phyloP scores from a whole-genome alignment of 2,329 filamentous ascomycete species.

The Alternaria dauci region DNA sequence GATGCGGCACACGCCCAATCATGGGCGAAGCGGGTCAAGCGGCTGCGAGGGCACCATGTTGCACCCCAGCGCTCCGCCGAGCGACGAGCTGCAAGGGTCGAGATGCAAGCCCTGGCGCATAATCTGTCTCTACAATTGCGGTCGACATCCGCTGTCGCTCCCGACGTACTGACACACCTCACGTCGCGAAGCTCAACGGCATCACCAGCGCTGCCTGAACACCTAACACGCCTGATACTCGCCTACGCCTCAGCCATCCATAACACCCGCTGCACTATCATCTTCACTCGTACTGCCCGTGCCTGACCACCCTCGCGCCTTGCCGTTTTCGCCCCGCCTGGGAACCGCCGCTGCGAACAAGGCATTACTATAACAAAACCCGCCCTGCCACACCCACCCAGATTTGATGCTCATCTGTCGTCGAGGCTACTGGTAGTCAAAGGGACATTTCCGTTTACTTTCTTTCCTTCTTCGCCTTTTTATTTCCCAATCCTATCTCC shows the following conservation, averaged over 20 bases:
- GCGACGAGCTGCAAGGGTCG: constrained; percentile 7
- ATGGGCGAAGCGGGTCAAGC: constrained; percentile 29
- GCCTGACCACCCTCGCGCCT: constrained; percentile 32
- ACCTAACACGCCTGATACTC: constrained; percentile 47
- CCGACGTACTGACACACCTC: constrained; percentile 44
- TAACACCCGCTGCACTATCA: constrained; percentile 14
- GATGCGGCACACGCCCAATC: constrained; percentile 2
- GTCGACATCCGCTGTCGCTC: constrained; percentile 38
- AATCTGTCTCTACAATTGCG: constrained; percentile 46
- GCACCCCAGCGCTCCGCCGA: constrained; percentile 16
- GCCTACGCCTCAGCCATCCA: constrained; percentile 43
- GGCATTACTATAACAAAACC: constrained; percentile 48
- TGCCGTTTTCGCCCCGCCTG: constrained; percentile 24
- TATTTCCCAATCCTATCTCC: constrained; percentile 8
- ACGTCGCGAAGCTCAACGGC: constrained; percentile 41
- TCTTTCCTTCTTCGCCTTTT: constrained; percentile 12
- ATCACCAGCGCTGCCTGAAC: constrained; percentile 38
- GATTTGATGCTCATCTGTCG: constrained; percentile 42
- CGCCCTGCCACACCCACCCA: constrained; percentile 27
- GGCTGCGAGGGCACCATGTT: constrained; percentile 28
- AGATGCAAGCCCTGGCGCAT: constrained; percentile 38
- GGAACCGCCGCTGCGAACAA: constrained; percentile 22
- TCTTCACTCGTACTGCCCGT: constrained; percentile 18
- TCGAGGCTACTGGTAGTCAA: constrained; percentile 52
- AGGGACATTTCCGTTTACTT: constrained; percentile 22